phyloP scores from a whole-genome alignment of 192 early-diverging fungal species.

The Mortierella alpina region DNA sequence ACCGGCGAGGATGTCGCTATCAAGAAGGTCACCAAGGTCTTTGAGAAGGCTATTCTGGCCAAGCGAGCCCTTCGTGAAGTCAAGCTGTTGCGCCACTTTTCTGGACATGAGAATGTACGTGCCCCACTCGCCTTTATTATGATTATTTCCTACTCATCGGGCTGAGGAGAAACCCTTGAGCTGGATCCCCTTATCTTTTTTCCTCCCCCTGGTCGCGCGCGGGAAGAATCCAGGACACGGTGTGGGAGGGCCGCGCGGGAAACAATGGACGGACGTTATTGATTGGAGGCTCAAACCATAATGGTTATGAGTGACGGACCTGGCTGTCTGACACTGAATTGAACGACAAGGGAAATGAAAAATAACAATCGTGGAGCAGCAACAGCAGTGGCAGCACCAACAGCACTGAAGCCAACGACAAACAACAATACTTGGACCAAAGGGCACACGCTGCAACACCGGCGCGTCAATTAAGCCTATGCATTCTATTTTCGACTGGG shows the following conservation, averaged over 20 bases:
- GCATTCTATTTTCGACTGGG: neutral
- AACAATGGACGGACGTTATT: neutral
- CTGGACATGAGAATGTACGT: constrained; percentile 91
- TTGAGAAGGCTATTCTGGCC: constrained; percentile 91
- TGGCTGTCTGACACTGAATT: constrained; percentile 6
- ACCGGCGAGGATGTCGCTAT: constrained; percentile 91
- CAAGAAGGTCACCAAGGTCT: constrained; percentile 80
- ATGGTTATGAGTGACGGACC: constrained; percentile 5
- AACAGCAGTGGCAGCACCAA: no score
- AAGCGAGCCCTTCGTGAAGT: constrained; percentile 95
- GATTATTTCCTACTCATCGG: neutral
- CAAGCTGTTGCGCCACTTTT: constrained; percentile 94
- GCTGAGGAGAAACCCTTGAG: neutral
- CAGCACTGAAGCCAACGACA: neutral
- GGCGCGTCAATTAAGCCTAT: neutral
- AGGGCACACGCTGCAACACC: no score
- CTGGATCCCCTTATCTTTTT: constrained; percentile 1
- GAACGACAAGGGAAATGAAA: no score
- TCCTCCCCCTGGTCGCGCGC: neutral
- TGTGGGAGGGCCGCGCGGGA: constrained; percentile 1
- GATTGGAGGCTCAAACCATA: constrained; percentile 7
- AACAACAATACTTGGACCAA: neutral
- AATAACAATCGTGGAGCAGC: no score
- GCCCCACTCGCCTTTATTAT: no score
- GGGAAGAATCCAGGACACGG: constrained; percentile 19